These are phyloP conservation scores for Pseudohalonectria lignicola DNA, from an alignment of 2,329 filamentous ascomycete genomes.

Conservation along the genomic window DNA sequence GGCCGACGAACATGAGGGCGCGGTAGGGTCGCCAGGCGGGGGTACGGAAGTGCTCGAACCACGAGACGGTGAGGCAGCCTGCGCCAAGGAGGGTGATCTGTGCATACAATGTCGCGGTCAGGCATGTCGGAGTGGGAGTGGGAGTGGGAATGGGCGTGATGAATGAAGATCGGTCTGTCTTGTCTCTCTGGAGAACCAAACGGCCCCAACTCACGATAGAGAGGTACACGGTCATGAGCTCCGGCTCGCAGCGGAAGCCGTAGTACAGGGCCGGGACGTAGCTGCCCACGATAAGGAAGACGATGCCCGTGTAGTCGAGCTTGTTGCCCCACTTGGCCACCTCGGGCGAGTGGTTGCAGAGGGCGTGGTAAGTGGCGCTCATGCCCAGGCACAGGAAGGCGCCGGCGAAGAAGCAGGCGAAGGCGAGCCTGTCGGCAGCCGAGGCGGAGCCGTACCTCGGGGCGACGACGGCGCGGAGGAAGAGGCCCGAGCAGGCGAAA, in stretches of 20 bases:
- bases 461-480: slow-evolving; percentile 38
- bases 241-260: slow-evolving; percentile 63
- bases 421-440: slow-evolving; percentile 61
- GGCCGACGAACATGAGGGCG: slow-evolving; percentile 77
- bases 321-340: slow-evolving; percentile 84
- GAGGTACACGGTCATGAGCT: slow-evolving; percentile 61
- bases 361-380: slow-evolving; percentile 75
- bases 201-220: slow-evolving; percentile 47
- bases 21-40: slow-evolving; percentile 77
- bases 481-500: slow-evolving; percentile 37
- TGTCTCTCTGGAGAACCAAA: too few relatives aligned
- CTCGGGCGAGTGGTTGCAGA: slow-evolving; percentile 70
- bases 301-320: slow-evolving; percentile 89
- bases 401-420: slow-evolving; percentile 70
- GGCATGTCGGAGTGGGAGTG: neutral
- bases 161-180: too few relatives aligned
- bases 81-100: slow-evolving; percentile 69
- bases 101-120: too few relatives aligned
- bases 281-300: slow-evolving; percentile 81
- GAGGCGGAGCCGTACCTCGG: slow-evolving; percentile 48
- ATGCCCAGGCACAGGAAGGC: slow-evolving; percentile 64
- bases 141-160: neutral
- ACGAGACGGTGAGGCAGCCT: slow-evolving; percentile 67
- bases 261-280: slow-evolving; percentile 86
- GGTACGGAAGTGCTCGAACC: slow-evolving; percentile 74